These are phyloP conservation scores for Acacia acuminata DNA, from an alignment of 306 rosid species.

Conservation along the genomic window DNA sequence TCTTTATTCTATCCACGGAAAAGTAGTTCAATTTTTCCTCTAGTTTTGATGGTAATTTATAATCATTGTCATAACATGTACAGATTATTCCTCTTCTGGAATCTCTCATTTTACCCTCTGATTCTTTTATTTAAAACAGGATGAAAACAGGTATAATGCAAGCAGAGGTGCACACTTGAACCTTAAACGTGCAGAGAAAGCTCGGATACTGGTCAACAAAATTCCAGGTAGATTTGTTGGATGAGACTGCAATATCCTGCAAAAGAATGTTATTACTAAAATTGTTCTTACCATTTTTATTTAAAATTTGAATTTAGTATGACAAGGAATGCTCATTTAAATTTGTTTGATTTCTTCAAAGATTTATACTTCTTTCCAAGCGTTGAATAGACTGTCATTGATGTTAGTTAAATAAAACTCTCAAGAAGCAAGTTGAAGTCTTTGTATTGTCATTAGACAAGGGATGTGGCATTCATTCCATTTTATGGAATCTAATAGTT, in stretches of 20 bases:
- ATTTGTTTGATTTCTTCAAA: not conserved
- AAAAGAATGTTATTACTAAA: not conserved
- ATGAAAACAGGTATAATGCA: slow-evolving; percentile 98
- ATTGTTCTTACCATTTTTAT: not conserved
- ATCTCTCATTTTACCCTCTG: slow-evolving; percentile 7
- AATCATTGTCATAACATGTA: slow-evolving; percentile 16
- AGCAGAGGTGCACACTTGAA: slow-evolving; percentile 99
- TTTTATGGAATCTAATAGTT: not conserved
- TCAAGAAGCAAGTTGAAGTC: slow-evolving; percentile 3
- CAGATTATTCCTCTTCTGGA: not conserved
- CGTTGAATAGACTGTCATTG: not conserved
- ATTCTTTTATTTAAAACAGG: slow-evolving; percentile 60
- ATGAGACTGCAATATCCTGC: slow-evolving; percentile 14
- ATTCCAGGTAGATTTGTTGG: slow-evolving; percentile 69
- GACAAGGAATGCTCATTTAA: slow-evolving; percentile 7
- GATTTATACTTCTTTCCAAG: slow-evolving; percentile 13
- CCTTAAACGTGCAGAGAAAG: slow-evolving; percentile 98
- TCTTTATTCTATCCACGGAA: not conserved
- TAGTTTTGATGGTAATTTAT: slow-evolving; percentile 21
- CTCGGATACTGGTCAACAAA: slow-evolving; percentile 93
- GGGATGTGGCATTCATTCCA: not conserved
- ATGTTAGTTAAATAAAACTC: slow-evolving; percentile 2
- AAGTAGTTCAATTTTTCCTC: slow-evolving; percentile 21
- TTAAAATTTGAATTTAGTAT: not conserved
- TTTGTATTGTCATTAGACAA: not conserved